phyloP scores from a whole-genome alignment of 2,329 filamentous ascomycete genomes.

The Keithomyces neogunnii region DNA sequence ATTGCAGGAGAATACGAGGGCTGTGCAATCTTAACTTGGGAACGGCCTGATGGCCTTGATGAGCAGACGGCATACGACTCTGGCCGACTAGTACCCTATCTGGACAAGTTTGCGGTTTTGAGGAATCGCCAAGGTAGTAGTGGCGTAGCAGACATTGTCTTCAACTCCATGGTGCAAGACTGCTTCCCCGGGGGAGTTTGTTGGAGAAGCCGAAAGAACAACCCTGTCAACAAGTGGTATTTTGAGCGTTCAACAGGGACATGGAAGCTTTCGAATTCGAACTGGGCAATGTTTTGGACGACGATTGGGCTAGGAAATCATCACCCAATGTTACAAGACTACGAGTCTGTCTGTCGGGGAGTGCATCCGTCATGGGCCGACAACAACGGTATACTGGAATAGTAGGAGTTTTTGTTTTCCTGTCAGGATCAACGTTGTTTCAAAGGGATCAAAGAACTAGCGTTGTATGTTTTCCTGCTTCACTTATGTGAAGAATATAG shows the following conservation, averaged over 20 bases:
- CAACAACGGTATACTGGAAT: conserved; percentile 49
- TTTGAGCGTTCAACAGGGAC: conserved; percentile 83
- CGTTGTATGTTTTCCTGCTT: no score
- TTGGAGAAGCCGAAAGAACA: conserved; percentile 83
- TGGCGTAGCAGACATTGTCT: conserved; percentile 91
- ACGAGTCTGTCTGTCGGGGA: conserved; percentile 64
- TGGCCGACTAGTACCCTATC: conserved; percentile 73
- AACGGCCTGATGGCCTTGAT: conserved; percentile 55
- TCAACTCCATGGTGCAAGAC: conserved; percentile 85
- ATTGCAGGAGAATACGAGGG: conserved; percentile 96
- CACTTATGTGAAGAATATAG: no score
- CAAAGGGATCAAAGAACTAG: no score
- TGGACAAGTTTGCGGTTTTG: conserved; percentile 95
- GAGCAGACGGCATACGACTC: conserved; percentile 46
- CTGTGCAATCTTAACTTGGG: conserved; percentile 91
- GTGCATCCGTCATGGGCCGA: conserved; percentile 58
- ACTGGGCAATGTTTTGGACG: conserved; percentile 99
- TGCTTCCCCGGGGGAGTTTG: conserved; percentile 87
- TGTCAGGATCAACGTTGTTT: no score
- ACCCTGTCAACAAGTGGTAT: conserved; percentile 99
- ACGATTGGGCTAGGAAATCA: conserved; percentile 55
- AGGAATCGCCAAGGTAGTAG: conserved; percentile 82
- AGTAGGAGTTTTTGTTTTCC: not conserved
- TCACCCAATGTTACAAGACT: conserved; percentile 52
- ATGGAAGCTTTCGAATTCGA: conserved; percentile 69